These are phyloP conservation scores for Hevea brasiliensis DNA, from an alignment of 345 rosid species.

Conservation along the genomic window DNA sequence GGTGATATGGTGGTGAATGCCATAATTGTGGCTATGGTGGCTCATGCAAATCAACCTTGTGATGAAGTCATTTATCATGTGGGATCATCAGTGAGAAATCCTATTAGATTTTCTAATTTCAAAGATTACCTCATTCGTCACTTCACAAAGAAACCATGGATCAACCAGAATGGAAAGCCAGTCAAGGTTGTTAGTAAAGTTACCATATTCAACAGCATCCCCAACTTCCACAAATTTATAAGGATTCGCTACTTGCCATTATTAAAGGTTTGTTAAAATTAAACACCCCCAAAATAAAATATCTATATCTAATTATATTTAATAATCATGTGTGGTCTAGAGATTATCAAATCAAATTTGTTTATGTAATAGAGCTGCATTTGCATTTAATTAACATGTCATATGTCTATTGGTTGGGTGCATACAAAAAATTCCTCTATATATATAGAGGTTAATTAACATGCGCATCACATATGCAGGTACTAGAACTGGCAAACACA, in stretches of 20 bases:
- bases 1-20: constrained; percentile 91
- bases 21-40: constrained; percentile 48
- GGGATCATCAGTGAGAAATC: constrained; percentile 31
- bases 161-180: constrained; percentile 7
- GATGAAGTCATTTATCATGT: constrained; percentile 20
- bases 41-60: background rate
- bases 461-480: background rate
- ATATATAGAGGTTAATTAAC: no score
- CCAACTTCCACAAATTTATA: background rate
- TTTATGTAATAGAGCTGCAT: no score
- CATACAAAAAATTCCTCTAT: no score
- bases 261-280: constrained; percentile 22
- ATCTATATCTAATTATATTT: no score
- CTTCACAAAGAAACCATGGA: constrained; percentile 23
- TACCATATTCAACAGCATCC: background rate
- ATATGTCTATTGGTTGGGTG: no score
- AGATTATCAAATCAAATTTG: no score
- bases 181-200: background rate
- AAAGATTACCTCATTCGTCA: background rate
- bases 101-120: background rate
- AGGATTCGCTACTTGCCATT: constrained; percentile 6
- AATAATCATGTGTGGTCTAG: no score
- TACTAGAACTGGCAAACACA: background rate
- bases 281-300: no score
- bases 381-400: no score